Conservation (phyloP, 2,329 filamentous ascomycete species). For the Neocucurbitaria cava region DNA sequence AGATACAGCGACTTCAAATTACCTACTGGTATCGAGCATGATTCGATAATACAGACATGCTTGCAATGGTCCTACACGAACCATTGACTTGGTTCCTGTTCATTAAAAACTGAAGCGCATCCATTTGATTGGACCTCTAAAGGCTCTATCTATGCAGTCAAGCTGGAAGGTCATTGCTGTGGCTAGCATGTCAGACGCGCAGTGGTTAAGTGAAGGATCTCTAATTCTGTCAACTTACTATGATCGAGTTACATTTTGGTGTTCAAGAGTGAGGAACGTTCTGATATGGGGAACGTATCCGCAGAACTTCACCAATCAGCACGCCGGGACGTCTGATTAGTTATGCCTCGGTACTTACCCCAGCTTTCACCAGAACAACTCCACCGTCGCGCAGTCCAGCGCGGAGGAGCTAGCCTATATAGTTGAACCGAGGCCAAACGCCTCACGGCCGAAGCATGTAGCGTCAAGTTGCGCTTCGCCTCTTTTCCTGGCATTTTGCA, state of each 20-base stretch:
- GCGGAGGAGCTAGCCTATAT: slow-evolving; percentile 25
- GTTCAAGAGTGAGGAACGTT: background rate
- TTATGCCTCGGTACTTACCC: slow-evolving; percentile 33
- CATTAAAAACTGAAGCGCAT: too few species aligned
- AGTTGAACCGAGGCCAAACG: slow-evolving; percentile 24
- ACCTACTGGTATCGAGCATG: too few species aligned
- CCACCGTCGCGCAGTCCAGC: slow-evolving; percentile 20
- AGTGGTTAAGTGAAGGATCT: too few species aligned
- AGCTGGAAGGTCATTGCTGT: too few species aligned
- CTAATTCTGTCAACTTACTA: background rate
- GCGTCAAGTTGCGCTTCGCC: background rate
- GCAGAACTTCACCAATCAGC: background rate
- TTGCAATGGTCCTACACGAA: too few species aligned
- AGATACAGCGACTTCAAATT: too few species aligned
- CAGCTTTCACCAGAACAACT: slow-evolving; percentile 16
- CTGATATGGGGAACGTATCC: background rate
- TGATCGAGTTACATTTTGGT: background rate
- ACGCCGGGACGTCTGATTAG: slow-evolving; percentile 2
- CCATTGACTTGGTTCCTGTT: too few species aligned
- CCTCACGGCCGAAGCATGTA: slow-evolving; percentile 15
- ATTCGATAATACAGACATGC: too few species aligned
- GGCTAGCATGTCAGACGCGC: too few species aligned
- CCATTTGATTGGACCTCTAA: too few species aligned
- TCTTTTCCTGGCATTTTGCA: slow-evolving; percentile 4
- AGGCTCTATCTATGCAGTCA: too few species aligned